Evolutionary conservation across 495 filamentous ascomycete genomes (phyloP), one percentile per base, ranked within the genome.

Genomic region (Podospora australis): DNA sequence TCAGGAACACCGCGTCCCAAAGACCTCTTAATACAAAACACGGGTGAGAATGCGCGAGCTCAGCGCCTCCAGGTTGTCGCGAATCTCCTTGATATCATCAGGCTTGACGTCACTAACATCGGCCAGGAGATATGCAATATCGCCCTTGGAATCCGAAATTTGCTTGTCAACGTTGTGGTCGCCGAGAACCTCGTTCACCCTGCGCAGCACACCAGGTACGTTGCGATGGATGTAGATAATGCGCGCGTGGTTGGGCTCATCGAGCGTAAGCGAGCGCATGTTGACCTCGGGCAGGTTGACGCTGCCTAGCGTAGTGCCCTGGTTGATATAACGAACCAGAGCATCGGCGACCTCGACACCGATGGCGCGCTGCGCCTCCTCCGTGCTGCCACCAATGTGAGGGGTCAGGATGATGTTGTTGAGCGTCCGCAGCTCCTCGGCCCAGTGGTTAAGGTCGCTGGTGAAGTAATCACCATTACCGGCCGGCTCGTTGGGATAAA

Each of bases 121-220:
- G 17, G 94, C 92, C 92, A 99, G 96, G 50, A 97, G 73, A 63
- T 97, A 99, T 19, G 94, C 94, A 50, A 90, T 78, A 67, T 96
- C 91, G 55, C 89, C 92, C 72, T 86, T 82, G 70, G 83, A 92
- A 64, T 96, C 94, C 24, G 88, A 90, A 71, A 90, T 96, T 66
- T 99, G 94, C 73, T 96, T 96, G 63, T 96, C 92, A 51, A 99
- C 89, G 62, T 99, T 99, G 70, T 99, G 90, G 47, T 92, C 82
- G 13, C 81, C 87, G 50, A 97, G 80, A 47, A 96, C 86, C 56
- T 89, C 84, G 70, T 97, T 99, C 39, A 98, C 85, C 74, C 83
- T 88, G 47, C 87, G 78, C 64, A 99, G 73, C 48, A 99, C 92
- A 68, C 92, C 92, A 25, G 92, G 92, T 46, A 96, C 80, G 63